A percentile compares a stretch with the other conserved stretches of the same genome.
Evolutionary conservation across 306 rosid species (phyloP).

Genomic region (Trifolium fragiferum): DNA sequence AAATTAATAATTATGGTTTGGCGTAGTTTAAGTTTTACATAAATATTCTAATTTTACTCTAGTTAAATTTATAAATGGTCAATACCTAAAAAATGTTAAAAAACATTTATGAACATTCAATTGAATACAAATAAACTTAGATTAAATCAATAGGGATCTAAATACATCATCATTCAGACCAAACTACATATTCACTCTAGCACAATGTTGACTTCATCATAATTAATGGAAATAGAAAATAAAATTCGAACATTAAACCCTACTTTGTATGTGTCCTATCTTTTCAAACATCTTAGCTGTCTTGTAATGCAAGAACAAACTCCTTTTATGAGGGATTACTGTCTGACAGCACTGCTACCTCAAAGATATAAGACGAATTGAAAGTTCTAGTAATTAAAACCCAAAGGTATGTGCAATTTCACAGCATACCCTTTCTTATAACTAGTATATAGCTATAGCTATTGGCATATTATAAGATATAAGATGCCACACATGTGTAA

Average conservation of each 20-base stretch:
- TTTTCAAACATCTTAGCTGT: no score
- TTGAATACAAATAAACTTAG: slow-evolving; percentile 11
- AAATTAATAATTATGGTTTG: slow-evolving; percentile 14
- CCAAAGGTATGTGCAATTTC: not conserved
- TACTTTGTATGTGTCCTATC: no score
- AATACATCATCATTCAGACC: no score
- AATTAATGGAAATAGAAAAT: no score
- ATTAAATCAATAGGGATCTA: not conserved
- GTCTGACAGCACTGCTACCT: no score
- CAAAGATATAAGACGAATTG: not conserved
- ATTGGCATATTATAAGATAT: not conserved
- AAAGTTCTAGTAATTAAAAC: not conserved
- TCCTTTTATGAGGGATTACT: no score
- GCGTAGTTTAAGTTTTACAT: slow-evolving; percentile 7
- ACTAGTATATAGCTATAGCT: not conserved
- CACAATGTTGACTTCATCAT: no score
- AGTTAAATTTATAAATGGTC: not conserved
- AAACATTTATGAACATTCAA: not conserved
- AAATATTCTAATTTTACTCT: not conserved
- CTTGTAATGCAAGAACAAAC: no score
- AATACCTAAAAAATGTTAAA: not conserved
- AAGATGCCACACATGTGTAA: not conserved
- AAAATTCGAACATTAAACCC: no score
- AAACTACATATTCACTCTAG: no score
- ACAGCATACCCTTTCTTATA: slow-evolving; percentile 1